These are phyloP conservation scores for Nasturtium officinale DNA, from an alignment of 345 rosid genomes.

Conservation along the genomic window DNA sequence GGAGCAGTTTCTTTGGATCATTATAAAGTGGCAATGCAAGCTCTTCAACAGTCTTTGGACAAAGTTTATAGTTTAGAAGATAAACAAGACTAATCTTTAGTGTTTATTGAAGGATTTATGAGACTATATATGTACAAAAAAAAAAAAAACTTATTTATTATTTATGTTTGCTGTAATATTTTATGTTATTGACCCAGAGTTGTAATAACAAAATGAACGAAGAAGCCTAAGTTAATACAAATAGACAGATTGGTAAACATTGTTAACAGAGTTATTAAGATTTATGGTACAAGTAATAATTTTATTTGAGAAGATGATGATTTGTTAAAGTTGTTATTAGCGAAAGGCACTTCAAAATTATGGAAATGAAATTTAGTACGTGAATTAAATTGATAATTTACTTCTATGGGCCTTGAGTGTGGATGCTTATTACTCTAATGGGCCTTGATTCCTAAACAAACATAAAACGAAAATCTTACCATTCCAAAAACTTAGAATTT, in stretches of 20 bases:
- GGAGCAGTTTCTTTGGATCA: constrained; percentile 65
- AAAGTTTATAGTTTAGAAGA: constrained; percentile 58
- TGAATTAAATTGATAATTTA: too few relatives aligned
- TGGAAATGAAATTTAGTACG: background rate
- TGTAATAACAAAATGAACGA: constrained; percentile 5
- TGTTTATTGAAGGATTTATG: constrained; percentile 14
- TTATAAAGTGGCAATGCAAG: constrained; percentile 62
- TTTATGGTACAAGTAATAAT: background rate
- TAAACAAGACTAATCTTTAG: constrained; percentile 31
- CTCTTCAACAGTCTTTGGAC: constrained; percentile 53
- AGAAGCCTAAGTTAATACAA: background rate
- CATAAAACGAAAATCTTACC: background rate
- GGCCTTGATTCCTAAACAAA: too few relatives aligned
- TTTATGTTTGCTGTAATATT: background rate
- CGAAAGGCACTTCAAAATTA: background rate
- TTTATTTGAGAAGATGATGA: background rate
- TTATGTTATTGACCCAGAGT: constrained; percentile 5
- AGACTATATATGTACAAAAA: constrained; percentile 25
- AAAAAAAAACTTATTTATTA: background rate
- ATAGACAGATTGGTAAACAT: background rate
- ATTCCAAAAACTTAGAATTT: background rate
- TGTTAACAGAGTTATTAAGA: background rate
- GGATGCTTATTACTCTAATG: background rate
- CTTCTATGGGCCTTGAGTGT: background rate
- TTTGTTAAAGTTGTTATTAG: background rate